Conservation (phyloP, 1,284 basidiomycete species). For the Leccinum insigne region DNA sequence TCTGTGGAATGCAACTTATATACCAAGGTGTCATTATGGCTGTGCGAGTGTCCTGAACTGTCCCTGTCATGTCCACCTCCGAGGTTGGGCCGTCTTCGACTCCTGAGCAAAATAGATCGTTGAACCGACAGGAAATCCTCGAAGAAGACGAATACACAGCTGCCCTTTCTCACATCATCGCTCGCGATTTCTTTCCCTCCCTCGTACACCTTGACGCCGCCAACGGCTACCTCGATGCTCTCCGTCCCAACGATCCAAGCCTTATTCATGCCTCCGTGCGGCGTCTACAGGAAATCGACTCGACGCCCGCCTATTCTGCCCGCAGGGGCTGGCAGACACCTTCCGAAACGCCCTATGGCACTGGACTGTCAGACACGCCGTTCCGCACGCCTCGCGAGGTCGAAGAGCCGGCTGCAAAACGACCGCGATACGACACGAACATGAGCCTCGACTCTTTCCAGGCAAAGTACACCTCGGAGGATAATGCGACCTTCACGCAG, state of each 20-base stretch:
- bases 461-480: conserved; percentile 89
- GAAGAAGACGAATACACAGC: conserved; percentile 96
- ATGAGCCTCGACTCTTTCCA: conserved; percentile 86
- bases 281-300: conserved; percentile 62
- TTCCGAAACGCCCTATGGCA: conserved; percentile 64
- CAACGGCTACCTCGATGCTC: conserved; percentile 81
- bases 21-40: conserved; percentile 13
- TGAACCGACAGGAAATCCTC: conserved; percentile 73
- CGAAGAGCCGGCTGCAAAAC: conserved; percentile 49
- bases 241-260: conserved; percentile 69
- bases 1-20: conserved; percentile 3
- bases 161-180: conserved; percentile 92
- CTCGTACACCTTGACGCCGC: conserved; percentile 86
- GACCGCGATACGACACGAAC: conserved; percentile 54
- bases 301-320: conserved; percentile 44
- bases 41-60: conserved; percentile 8
- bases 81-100: conserved; percentile 24
- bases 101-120: conserved; percentile 41
- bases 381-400: conserved; percentile 40
- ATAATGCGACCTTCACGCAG: conserved; percentile 92
- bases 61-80: conserved; percentile 23
- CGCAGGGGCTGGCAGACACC: conserved; percentile 52
- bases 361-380: conserved; percentile 67
- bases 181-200: conserved; percentile 96
- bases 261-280: conserved; percentile 75